Evolutionary conservation across 148 eudicot genomes (phyloP).

Genomic region (Chenopodium quinoa): DNA sequence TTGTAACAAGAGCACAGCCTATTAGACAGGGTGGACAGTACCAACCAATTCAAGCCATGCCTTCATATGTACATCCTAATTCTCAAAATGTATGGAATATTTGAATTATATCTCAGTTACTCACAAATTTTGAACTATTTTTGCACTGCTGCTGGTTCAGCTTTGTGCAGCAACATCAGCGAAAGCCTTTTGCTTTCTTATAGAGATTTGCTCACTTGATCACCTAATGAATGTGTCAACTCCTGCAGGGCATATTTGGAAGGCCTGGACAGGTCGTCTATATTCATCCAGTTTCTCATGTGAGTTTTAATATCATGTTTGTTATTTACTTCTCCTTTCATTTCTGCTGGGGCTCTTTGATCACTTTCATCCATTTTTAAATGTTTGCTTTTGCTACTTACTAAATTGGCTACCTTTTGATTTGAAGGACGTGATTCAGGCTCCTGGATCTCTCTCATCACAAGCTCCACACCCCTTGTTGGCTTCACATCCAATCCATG

Average conservation of each 20-base stretch:
- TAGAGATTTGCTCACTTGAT: background rate
- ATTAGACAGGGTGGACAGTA: conserved; percentile 53
- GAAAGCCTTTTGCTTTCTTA: background rate
- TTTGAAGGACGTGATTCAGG: conserved; percentile 60
- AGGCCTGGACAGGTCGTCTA: conserved; percentile 66
- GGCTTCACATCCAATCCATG: conserved; percentile 54
- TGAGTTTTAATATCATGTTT: conserved; percentile 32
- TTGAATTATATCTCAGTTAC: background rate
- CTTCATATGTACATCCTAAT: conserved; percentile 50
- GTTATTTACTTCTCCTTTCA: background rate
- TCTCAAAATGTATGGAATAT: conserved; percentile 61
- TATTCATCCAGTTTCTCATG: conserved; percentile 74
- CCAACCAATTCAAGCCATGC: conserved; percentile 58
- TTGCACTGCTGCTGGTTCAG: conserved; percentile 1
- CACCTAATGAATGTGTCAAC: conserved; percentile 1
- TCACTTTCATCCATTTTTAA: background rate
- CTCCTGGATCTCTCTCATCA: conserved; percentile 50
- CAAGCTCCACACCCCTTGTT: conserved; percentile 56
- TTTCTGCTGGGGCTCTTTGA: background rate
- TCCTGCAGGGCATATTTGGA: conserved; percentile 70
- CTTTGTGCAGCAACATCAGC: conserved; percentile 4
- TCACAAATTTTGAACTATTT: background rate
- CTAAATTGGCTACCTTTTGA: conserved; percentile 22
- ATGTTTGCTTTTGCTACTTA: background rate
- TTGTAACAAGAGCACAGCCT: conserved; percentile 57